Evolutionary conservation across 2,329 filamentous ascomycete species (phyloP).

Genomic region (Trichophyton rubrum): DNA sequence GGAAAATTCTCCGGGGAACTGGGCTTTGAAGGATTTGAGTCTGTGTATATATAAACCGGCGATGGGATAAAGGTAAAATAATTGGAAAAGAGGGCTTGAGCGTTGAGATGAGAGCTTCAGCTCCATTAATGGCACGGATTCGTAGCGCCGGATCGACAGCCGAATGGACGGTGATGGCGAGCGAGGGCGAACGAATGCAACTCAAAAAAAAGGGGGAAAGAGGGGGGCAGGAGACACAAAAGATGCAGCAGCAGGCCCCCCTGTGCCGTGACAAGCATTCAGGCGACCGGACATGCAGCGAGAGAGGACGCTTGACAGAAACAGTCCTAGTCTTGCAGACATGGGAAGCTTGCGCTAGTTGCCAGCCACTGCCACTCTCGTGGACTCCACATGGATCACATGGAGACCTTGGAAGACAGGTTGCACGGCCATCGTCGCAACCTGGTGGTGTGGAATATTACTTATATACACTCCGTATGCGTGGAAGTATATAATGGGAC

Average conservation of each 20-base stretch:
- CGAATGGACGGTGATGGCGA: neutral
- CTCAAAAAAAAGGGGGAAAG: neutral
- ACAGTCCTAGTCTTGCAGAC: neutral
- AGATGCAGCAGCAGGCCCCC: neutral
- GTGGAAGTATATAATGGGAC: neutral
- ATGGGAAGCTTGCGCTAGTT: neutral
- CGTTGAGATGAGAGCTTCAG: neutral
- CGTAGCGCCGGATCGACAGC: neutral
- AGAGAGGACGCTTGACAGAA: neutral
- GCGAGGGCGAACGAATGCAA: neutral
- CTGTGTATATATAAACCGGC: too few species aligned
- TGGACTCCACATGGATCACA: constrained; percentile 5
- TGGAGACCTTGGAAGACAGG: neutral
- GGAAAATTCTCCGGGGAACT: constrained; percentile 3
- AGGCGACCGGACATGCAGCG: neutral
- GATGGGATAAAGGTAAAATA: neutral
- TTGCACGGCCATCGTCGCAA: neutral
- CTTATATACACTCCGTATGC: too few species aligned
- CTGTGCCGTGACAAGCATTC: neutral
- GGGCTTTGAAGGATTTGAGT: neutral
- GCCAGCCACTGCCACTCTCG: neutral
- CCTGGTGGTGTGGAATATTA: neutral
- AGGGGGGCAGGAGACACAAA: neutral
- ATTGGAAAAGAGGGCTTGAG: neutral
- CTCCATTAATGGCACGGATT: neutral